These are phyloP conservation scores for Pisolithus sp. DNA, from an alignment of 768 basidiomycete species.

Conservation along the genomic window DNA sequence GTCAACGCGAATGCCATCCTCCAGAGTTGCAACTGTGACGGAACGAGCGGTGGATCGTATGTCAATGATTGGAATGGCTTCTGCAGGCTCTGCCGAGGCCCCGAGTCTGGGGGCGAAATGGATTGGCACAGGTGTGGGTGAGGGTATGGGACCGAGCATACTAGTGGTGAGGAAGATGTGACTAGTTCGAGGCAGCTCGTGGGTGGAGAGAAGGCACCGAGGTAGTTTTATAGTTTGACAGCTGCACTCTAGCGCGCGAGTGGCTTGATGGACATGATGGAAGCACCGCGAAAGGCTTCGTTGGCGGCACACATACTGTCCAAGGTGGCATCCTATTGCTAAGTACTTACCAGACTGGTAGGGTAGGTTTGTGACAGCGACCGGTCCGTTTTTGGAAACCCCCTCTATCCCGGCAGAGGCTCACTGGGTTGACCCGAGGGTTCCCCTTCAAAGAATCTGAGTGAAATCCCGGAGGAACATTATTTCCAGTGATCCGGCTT, in stretches of 20 bases:
- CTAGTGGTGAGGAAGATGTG: neutral
- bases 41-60: neutral
- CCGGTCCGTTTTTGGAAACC: no score
- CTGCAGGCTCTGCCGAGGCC: neutral
- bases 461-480: no score
- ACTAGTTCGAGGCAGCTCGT: neutral
- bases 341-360: no score
- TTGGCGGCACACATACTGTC: no score
- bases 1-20: neutral
- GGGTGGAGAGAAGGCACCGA: neutral
- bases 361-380: no score
- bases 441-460: no score
- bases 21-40: neutral
- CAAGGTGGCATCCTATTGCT: no score
- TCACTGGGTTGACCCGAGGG: no score
- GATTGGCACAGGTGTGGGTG: neutral
- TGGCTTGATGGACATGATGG: neutral
- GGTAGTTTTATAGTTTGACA: neutral
- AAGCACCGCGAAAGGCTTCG: neutral
- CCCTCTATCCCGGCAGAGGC: no score
- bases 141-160: neutral
- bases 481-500: no score
- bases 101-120: neutral
- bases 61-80: constrained; percentile 1
- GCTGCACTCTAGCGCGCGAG: neutral